phyloP scores from a whole-genome alignment of 2,329 filamentous ascomycete genomes.

The Hymenoscyphus scutula region DNA sequence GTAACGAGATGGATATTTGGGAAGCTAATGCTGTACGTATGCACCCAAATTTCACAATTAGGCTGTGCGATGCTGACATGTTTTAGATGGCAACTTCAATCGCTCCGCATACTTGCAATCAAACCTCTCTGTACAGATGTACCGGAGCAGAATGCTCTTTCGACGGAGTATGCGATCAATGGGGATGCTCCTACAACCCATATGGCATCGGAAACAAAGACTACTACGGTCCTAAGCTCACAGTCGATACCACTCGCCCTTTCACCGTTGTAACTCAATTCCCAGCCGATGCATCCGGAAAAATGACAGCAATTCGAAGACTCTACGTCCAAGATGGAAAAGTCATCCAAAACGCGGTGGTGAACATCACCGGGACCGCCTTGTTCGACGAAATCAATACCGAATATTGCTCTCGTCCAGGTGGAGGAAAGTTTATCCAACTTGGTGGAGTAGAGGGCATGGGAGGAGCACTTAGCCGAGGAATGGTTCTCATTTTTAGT shows the following conservation, averaged over 20 bases:
- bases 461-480: constrained; percentile 51
- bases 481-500: constrained; percentile 52
- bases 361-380: constrained; percentile 43
- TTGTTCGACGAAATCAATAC: constrained; percentile 51
- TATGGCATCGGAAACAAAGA: constrained; percentile 53
- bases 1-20: constrained; percentile 68
- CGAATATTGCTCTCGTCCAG: constrained; percentile 53
- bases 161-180: constrained; percentile 52
- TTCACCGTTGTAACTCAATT: constrained; percentile 61
- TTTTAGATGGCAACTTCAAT: constrained; percentile 47
- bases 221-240: constrained; percentile 54
- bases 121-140: constrained; percentile 44
- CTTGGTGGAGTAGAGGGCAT: constrained; percentile 56
- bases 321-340: constrained; percentile 55
- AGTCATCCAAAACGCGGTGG: constrained; percentile 49
- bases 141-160: constrained; percentile 41
- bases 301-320: constrained; percentile 51
- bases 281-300: constrained; percentile 48
- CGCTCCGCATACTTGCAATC: constrained; percentile 56
- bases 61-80: not conserved
- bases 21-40: constrained; percentile 51
- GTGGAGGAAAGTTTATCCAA: constrained; percentile 49
- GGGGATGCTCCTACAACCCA: constrained; percentile 59
- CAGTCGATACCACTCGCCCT: constrained; percentile 49
- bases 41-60: not conserved